Conservation (phyloP, 225 moss, liverwort and hornwort species). For the Takakia lepidozioides region DNA sequence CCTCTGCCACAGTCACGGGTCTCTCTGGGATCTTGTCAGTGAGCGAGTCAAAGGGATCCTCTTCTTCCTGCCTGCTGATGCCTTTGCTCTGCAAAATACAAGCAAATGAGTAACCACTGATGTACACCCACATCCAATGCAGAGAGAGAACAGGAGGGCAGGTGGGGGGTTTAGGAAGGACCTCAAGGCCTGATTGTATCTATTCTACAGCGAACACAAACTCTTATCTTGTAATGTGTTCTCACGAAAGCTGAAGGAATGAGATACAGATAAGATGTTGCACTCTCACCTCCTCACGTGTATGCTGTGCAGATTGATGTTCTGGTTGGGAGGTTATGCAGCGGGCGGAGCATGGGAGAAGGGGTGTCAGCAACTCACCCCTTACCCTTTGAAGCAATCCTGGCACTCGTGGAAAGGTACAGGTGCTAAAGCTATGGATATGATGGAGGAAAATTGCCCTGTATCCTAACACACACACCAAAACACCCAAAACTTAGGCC, state of each 20-base stretch:
- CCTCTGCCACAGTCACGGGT: conserved; percentile 92
- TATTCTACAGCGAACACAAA: too few species aligned
- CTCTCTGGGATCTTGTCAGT: conserved; percentile 96
- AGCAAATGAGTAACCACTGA: too few species aligned
- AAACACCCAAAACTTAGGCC: neutral
- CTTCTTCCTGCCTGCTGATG: conserved; percentile 42
- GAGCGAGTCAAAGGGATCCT: conserved; percentile 87
- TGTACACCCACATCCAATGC: too few species aligned
- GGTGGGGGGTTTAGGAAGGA: too few species aligned
- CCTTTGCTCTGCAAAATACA: conserved; percentile 29
- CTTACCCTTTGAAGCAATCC: conserved; percentile 12
- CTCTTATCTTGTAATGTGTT: too few species aligned
- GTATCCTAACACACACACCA: conserved; percentile 7
- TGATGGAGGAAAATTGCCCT: conserved; percentile 8
- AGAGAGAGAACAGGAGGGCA: too few species aligned
- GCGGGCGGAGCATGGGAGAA: conserved; percentile 33
- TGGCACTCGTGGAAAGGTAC: conserved; percentile 5
- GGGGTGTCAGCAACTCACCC: conserved; percentile 13
- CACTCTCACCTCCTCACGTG: conserved; percentile 26
- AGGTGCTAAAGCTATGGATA: conserved; percentile 7
- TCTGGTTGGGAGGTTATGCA: conserved; percentile 35
- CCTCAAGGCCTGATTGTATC: too few species aligned
- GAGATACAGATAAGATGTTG: neutral
- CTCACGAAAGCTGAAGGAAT: too few species aligned
- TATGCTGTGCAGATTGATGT: conserved; percentile 20